Base-by-base conservation (phyloP, 1,284 basidiomycete species). In the Cystobasidium slooffiae region DNA sequence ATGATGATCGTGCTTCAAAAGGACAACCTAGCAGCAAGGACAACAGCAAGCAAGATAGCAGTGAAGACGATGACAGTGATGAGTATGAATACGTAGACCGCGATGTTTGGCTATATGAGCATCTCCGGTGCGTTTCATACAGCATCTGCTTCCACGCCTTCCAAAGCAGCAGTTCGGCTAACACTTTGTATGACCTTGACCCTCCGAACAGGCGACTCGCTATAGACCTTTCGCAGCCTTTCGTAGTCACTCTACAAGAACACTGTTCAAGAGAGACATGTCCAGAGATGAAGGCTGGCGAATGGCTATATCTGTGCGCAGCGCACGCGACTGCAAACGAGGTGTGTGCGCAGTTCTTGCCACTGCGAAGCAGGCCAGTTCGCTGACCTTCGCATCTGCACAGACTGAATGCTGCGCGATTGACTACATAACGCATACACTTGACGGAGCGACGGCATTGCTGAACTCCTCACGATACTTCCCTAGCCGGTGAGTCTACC, bases 301-400 rank as follows among this genome's bases (percentile, higher is more conserved):
- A 97, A 85, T 97, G 95, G 93, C 86, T 94, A 55, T 98, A 96
- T 83, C 85, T 98, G 3, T 99, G 96, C 80, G 94, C 96, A 41
- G 94, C 94, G 0, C 95, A 97, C 79, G 63, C 76, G 5, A 62
- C 75, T 46, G 78, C 78, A 16, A 77, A 68, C 59, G 76, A 76
- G 63, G 76, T 77, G 79, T 89, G 90, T 53, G 89, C 88, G 79
- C 89, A 89, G 72, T 88, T 89, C 18, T 49, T 49, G 52, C 3
- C 3, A 31, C 47, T 22, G 59, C 43, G 14, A 14, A 10, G 2
- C 18, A 39, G 8, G 12, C 24, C 4, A 31, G 14, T 24, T 20
- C 16, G 18, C 56, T 62, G 7, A 20, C 20, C 24, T 37, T 44
- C 72, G 41, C 65, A 37, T 24, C 1, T 44, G 1, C 72, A 37